These are phyloP conservation scores for Graphiopsis chlorocephala DNA, from an alignment of 2,329 filamentous ascomycete genomes.

Conservation along the genomic window DNA sequence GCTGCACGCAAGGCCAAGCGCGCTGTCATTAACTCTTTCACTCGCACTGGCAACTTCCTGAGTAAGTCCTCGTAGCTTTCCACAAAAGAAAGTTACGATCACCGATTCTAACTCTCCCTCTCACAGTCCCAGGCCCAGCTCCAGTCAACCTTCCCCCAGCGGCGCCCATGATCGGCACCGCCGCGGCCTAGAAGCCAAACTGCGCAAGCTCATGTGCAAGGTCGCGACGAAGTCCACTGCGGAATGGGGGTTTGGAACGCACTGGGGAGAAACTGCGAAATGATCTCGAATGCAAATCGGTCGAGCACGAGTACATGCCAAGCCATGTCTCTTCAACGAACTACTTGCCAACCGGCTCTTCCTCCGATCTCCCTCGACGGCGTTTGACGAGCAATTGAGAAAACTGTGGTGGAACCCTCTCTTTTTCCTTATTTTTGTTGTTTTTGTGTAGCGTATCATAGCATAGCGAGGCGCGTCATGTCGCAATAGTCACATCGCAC, in stretches of 20 bases:
- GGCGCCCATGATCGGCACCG: neutral
- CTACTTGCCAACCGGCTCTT: too few species aligned
- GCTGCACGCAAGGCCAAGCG: neutral
- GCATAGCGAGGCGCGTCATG: neutral
- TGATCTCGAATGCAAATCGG: neutral
- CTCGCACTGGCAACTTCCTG: neutral
- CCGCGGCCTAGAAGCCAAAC: neutral
- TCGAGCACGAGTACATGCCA: too few species aligned
- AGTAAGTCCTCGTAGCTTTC: neutral
- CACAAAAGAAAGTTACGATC: too few species aligned
- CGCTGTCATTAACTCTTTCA: neutral
- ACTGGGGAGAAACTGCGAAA: neutral
- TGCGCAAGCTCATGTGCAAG: neutral
- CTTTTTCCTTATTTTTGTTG: neutral
- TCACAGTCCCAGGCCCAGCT: neutral
- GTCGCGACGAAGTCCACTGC: neutral
- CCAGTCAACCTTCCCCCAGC: neutral
- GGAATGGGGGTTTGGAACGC: neutral
- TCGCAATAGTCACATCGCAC: neutral
- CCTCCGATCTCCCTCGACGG: too few species aligned
- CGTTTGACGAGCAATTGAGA: neutral
- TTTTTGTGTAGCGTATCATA: neutral
- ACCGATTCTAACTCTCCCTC: neutral
- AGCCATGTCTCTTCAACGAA: too few species aligned
- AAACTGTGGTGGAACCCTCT: neutral